phyloP scores from a whole-genome alignment of 768 basidiomycete genomes.

The Pleurotus pulmonarius region DNA sequence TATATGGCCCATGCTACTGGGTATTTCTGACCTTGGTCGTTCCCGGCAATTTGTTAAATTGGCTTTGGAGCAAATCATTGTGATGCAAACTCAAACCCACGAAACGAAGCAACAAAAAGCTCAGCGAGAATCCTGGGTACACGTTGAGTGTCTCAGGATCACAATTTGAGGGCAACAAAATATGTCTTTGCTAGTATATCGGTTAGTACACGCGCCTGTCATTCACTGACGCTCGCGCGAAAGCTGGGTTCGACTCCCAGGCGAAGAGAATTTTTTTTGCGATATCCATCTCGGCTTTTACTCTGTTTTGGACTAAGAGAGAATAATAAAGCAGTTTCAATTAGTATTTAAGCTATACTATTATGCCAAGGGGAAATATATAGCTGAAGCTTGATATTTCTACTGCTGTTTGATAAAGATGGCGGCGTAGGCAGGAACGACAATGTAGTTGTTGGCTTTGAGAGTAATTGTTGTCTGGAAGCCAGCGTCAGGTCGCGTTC shows the following conservation, averaged over 20 bases:
- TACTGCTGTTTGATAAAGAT: constrained; percentile 23
- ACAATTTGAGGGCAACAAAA: too few species aligned
- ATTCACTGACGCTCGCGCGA: not conserved
- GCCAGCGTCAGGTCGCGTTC: not conserved
- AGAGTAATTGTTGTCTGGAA: constrained; percentile 28
- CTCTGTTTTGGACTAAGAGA: not conserved
- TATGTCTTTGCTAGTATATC: not conserved
- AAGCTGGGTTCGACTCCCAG: not conserved
- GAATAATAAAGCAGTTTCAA: not conserved
- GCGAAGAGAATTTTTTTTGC: not conserved
- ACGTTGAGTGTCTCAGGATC: too few species aligned
- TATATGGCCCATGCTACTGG: too few species aligned
- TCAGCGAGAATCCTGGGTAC: too few species aligned
- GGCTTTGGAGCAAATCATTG: too few species aligned
- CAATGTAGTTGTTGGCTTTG: constrained; percentile 26
- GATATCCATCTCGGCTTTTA: too few species aligned
- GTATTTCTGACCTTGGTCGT: too few species aligned
- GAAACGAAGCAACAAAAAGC: too few species aligned
- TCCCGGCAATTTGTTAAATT: too few species aligned
- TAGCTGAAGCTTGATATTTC: not conserved
- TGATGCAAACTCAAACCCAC: too few species aligned
- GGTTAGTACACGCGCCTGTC: not conserved
- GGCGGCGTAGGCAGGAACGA: constrained; percentile 28
- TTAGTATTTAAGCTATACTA: too few species aligned
- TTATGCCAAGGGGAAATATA: too few species aligned